Percentiles rank a stretch among this genome's conserved stretches.
Conservation (phyloP, 225 moss, liverwort and hornwort species). For the Lunularia cruciata region DNA sequence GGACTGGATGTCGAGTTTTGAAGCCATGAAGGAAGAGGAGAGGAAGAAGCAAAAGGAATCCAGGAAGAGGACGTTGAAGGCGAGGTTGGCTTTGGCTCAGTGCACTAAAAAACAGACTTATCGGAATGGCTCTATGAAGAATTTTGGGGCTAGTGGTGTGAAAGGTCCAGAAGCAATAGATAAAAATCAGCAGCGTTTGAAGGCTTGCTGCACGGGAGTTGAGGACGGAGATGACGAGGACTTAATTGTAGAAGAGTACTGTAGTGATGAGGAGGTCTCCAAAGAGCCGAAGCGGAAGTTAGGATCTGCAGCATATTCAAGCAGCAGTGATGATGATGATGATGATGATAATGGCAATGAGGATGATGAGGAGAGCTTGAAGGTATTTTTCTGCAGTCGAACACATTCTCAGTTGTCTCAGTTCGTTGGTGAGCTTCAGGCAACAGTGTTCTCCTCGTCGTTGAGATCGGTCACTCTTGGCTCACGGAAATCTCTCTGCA, state of each 20-base stretch:
- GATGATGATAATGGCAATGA: constrained; percentile 60
- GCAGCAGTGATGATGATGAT: constrained; percentile 65
- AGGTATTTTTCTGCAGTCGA: constrained; percentile 95
- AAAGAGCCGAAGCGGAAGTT: constrained; percentile 62
- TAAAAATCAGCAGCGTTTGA: neutral
- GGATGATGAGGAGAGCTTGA: constrained; percentile 75
- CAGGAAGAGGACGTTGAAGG: constrained; percentile 63
- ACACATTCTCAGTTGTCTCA: constrained; percentile 97
- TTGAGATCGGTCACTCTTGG: constrained; percentile 77
- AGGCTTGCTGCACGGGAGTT: constrained; percentile 10
- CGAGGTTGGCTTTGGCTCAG: constrained; percentile 23
- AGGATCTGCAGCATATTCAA: constrained; percentile 31
- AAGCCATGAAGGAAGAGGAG: constrained; percentile 61
- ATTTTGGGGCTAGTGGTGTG: constrained; percentile 19
- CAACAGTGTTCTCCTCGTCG: constrained; percentile 68
- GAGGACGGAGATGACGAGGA: constrained; percentile 75
- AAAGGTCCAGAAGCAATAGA: neutral
- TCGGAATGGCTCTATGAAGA: constrained; percentile 17
- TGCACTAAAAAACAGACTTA: constrained; percentile 21
- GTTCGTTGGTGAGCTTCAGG: constrained; percentile 88
- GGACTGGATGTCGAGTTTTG: constrained; percentile 89
- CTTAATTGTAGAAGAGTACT: constrained; percentile 79
- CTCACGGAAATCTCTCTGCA: constrained; percentile 89
- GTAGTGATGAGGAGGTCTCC: constrained; percentile 65
- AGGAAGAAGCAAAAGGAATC: constrained; percentile 59